Evolutionary conservation across 257 asterid genomes (phyloP).

Genomic region (Rhazya stricta): DNA sequence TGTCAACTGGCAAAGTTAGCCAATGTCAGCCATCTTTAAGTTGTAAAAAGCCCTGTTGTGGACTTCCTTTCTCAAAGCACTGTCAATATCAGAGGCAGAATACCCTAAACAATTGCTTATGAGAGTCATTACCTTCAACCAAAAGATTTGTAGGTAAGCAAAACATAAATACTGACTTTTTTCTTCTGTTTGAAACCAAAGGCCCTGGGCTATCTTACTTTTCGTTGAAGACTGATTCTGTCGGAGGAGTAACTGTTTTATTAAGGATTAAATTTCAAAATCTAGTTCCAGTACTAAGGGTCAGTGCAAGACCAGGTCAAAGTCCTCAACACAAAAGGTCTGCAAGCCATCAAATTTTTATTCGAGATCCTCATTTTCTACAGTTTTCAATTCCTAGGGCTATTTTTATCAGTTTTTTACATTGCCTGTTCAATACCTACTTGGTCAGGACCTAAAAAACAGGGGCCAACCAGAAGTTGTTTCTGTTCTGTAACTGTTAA

Average conservation of each 20-base stretch:
- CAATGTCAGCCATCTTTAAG: neutral
- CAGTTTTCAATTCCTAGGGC: neutral
- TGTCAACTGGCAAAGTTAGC: neutral
- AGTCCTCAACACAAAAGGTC: neutral
- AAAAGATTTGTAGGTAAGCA: neutral
- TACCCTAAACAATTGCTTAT: neutral
- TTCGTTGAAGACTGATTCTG: neutral
- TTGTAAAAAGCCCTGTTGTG: neutral
- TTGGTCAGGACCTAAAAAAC: neutral
- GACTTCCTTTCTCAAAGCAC: neutral
- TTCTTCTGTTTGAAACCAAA: too few species aligned
- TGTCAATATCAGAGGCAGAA: neutral
- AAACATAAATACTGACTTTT: neutral
- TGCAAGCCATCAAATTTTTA: neutral
- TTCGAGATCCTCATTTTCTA: neutral
- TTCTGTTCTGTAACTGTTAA: neutral
- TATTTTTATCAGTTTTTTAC: neutral
- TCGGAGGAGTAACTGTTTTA: neutral
- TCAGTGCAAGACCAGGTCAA: neutral
- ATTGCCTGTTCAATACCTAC: neutral
- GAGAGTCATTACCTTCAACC: neutral
- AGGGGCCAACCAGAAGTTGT: neutral
- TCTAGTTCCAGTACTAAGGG: neutral
- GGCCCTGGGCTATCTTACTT: neutral
- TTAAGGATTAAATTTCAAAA: neutral